These are phyloP conservation scores for Fusarium irregulare DNA, from an alignment of 2,329 filamentous ascomycete genomes.

Conservation along the genomic window DNA sequence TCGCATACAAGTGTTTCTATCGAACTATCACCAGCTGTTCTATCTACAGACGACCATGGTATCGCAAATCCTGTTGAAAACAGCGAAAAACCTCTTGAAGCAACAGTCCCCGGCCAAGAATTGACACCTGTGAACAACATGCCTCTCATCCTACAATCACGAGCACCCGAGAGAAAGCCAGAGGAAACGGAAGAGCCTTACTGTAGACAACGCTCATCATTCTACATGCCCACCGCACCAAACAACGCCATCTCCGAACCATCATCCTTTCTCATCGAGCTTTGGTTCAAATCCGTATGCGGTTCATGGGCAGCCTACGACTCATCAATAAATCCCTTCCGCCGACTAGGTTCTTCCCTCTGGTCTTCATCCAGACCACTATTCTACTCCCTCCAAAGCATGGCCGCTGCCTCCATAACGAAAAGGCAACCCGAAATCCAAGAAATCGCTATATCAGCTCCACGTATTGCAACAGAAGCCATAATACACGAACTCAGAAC, in stretches of 20 bases:
- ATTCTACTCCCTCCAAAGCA: conserved; percentile 40
- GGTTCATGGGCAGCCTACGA: conserved; percentile 41
- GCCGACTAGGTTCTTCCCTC: conserved; percentile 24
- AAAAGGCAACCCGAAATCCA: conserved; percentile 25
- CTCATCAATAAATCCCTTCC: conserved; percentile 35
- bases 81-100: no score
- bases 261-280: conserved; percentile 28
- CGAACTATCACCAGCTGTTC: fast-evolving
- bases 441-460: conserved; percentile 30
- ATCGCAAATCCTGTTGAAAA: neutral
- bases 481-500: conserved; percentile 30
- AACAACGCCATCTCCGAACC: conserved; percentile 29
- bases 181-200: conserved; percentile 1
- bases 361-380: conserved; percentile 27
- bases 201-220: neutral
- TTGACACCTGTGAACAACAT: neutral
- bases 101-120: neutral
- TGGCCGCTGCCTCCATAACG: conserved; percentile 34
- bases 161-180: neutral
- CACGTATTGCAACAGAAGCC: conserved; percentile 32
- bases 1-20: neutral
- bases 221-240: conserved; percentile 1
- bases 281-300: conserved; percentile 41
- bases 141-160: conserved; percentile 5
- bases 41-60: neutral